phyloP scores from a whole-genome alignment of 306 rosid genomes.

The Ochetophila trinervis region DNA sequence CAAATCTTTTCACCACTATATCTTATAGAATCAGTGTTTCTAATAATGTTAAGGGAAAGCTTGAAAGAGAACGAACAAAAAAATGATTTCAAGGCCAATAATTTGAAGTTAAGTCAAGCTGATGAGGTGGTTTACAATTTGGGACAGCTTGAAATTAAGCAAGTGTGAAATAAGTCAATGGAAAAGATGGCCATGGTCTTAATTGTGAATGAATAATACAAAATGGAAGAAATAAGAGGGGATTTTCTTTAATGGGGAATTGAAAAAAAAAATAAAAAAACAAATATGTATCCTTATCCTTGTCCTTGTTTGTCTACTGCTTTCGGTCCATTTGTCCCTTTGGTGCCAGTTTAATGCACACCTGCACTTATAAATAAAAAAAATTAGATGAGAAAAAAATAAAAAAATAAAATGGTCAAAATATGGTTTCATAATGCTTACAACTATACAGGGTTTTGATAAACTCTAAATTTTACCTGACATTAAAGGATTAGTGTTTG shows the following conservation, averaged over 20 bases:
- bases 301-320: conserved; percentile 45
- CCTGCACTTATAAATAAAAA: conserved; percentile 10
- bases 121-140: conserved; percentile 7
- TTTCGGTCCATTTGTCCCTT: conserved; percentile 51
- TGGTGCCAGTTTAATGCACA: conserved; percentile 25
- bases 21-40: too few species aligned
- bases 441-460: background rate
- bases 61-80: too few species aligned
- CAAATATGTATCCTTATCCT: conserved; percentile 23
- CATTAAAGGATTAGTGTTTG: background rate
- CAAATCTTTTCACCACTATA: too few species aligned
- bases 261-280: conserved; percentile 9
- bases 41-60: too few species aligned
- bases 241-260: conserved; percentile 28
- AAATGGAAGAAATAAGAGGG: background rate
- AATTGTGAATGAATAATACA: background rate
- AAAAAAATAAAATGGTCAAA: too few species aligned
- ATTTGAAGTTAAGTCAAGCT: background rate
- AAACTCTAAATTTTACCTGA: background rate
- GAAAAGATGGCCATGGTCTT: conserved; percentile 1
- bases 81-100: background rate
- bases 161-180: conserved; percentile 28
- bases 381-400: background rate
- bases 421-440: background rate
- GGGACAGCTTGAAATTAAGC: conserved; percentile 4